Base-by-base conservation (phyloP, 306 rosid genomes). In the Glycine tomentella region DNA sequence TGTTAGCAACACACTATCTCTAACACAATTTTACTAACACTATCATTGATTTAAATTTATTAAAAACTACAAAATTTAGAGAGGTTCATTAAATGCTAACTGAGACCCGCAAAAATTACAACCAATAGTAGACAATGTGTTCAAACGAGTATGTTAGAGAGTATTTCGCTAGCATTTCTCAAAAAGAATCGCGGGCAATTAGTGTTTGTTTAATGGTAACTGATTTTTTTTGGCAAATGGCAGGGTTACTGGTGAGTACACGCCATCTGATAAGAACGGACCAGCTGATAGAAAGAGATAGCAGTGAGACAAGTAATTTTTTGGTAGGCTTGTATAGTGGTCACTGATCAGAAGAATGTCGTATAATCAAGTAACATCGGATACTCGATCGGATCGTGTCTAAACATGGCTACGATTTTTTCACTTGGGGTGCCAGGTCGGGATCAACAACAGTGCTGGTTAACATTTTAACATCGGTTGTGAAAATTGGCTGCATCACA, bases 221-320 rank as follows among this genome's bases (percentile, higher is more conserved):
- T 36, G 65, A 44, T 50, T 76, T 79, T 63, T 71, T 40, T 81
- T 81, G 56, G 38, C 88, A 36, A 36, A 36, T 81, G 64, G 49
- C 90, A 95, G 99, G 94, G 85, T 67, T 80, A 91, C 95, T 3
- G 99, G 99, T 76, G 95, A 89, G 79, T 95, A 80, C 78, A 51
- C 68, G 17, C 86, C 86, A 52, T 5, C 13, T 42, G 76, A 74
- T 4, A 58, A 15, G n/a, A 73, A 45, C 58, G 15, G 20, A 5
- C 87, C 85, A 51, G 7, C 31, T 46, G 69, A 59, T 1, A 62
- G n/a, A 6, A 76, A 36, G 68, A 75, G 72, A 53, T 57, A 72
- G 50, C 34, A 25, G 51, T 45, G 49, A 69, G 56, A 42, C 63
- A 34, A 62, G 31, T 69, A 11, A 77, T 72, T 73, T 50, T 57